Base-by-base conservation (phyloP, 371 early-diverging fungal species). In the Mortierella sp. region DNA sequence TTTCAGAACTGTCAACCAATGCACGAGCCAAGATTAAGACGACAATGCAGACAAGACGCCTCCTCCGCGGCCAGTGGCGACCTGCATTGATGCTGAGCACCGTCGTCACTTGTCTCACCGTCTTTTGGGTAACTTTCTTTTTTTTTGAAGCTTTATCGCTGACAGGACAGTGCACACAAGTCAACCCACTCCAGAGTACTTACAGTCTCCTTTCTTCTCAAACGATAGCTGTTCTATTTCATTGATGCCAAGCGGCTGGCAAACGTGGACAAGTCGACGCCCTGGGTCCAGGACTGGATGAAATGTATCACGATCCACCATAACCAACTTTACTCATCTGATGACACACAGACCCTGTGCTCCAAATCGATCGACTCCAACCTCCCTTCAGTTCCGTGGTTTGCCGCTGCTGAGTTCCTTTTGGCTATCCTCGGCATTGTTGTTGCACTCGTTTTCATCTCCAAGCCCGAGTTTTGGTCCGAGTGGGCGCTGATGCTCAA, bases 1-100 rank as follows among this genome's bases (percentile, higher is more conserved):
- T 86, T 32, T 86, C 86, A 3, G 75, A 82, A 46, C 55, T 86
- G 44, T 86, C 87, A 1, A 43, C 73, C 3, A 75, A 60, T 43
- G 80, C 81, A 1, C 60, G 70, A 38, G 73, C 75, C 75, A 81
- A 73, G n/a, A 12, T 81, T 43, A 76, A 81, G 10, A 78, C 82
- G 3, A 81, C 79, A 43, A 84, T 84, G 87, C 87, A 87, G 70
- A 84, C 87, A 56, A 84, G 81, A 63, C 79, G 81, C 4, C 70
- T 86, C 10, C 82, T 86, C 41, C 82, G 87, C 4, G 87, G 87
- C 6, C 87, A 86, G 54, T 86, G 87, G 87, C 87, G 87, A 38
- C 87, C 87, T n/a, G 87, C 82, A 35, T 56, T 86, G 32, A 86
- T 86, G 87, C 35, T 82, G 24, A 75, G 72, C 16, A 79, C 79